These are phyloP conservation scores for Rosa hybrid DNA, from an alignment of 331 rosid species.

Conservation along the genomic window DNA sequence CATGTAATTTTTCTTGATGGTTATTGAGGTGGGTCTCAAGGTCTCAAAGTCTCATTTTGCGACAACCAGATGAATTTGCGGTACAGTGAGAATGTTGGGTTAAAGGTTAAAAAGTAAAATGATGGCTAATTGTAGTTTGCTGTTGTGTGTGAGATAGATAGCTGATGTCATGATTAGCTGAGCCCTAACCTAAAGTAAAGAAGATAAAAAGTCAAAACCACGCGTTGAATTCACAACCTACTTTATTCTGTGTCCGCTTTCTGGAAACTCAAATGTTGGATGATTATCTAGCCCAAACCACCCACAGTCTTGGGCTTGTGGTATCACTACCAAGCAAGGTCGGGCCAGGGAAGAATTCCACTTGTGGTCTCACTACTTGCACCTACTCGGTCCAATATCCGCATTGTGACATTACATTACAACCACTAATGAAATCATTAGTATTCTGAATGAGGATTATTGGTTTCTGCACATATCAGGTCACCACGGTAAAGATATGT, in stretches of 20 bases:
- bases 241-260: not conserved
- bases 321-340: not conserved
- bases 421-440: too few species aligned
- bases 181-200: not conserved
- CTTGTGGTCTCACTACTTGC: too few species aligned
- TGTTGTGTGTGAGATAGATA: not conserved
- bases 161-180: not conserved
- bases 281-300: not conserved
- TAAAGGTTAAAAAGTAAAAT: conserved; percentile 8
- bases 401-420: too few species aligned
- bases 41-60: conserved; percentile 12
- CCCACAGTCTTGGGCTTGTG: not conserved
- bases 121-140: not conserved
- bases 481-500: too few species aligned
- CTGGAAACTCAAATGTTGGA: not conserved
- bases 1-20: not conserved
- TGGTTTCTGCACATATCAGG: too few species aligned
- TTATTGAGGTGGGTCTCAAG: conserved; percentile 9
- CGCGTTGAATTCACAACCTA: not conserved
- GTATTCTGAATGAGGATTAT: too few species aligned
- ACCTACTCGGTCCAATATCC: too few species aligned
- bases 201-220: not conserved
- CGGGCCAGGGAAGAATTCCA: not conserved
- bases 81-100: conserved; percentile 37
- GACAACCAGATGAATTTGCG: conserved; percentile 36